Evolutionary conservation across 108 stramenopile genomes (phyloP).

Genomic region (Pseudonitzschia delicatissima): DNA sequence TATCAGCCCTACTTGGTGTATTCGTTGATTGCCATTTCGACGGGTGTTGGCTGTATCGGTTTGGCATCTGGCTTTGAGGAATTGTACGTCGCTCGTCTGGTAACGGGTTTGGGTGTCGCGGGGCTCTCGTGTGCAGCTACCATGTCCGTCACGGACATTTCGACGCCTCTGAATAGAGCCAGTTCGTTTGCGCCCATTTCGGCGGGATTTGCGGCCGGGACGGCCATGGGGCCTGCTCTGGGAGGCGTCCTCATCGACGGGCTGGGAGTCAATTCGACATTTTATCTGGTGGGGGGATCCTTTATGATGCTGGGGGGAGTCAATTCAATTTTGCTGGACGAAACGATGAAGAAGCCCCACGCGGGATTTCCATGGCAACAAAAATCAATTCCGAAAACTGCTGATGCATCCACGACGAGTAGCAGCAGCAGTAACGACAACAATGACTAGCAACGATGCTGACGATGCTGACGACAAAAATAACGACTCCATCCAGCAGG

Average conservation of each 20-base stretch:
- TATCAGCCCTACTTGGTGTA: conserved; percentile 68
- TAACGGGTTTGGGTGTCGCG: conserved; percentile 80
- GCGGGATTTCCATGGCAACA: conserved; percentile 9
- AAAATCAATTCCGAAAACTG: conserved; percentile 7
- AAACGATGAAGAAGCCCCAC: conserved; percentile 64
- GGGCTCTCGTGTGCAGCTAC: conserved; percentile 69
- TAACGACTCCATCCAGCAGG: conserved; percentile 26
- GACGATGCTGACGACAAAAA: background rate
- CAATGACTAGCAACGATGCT: conserved; percentile 10
- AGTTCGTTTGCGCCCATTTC: conserved; percentile 79
- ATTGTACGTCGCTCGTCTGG: conserved; percentile 65
- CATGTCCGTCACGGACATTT: conserved; percentile 79
- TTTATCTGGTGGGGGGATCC: conserved; percentile 63
- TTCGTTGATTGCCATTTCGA: conserved; percentile 56
- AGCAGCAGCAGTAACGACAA: conserved; percentile 20
- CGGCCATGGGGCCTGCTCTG: conserved; percentile 82
- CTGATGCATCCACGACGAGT: background rate
- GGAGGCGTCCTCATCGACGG: conserved; percentile 76
- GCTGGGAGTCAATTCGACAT: conserved; percentile 70
- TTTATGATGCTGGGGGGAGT: conserved; percentile 56
- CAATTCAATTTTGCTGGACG: conserved; percentile 59
- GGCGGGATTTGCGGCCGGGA: conserved; percentile 83
- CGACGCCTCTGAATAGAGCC: conserved; percentile 78
- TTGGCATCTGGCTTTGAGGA: conserved; percentile 61
- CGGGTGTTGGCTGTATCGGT: conserved; percentile 86